Evolutionary conservation across 1,284 basidiomycete species (phyloP).

Genomic region (Ganoderma lingzhi): DNA sequence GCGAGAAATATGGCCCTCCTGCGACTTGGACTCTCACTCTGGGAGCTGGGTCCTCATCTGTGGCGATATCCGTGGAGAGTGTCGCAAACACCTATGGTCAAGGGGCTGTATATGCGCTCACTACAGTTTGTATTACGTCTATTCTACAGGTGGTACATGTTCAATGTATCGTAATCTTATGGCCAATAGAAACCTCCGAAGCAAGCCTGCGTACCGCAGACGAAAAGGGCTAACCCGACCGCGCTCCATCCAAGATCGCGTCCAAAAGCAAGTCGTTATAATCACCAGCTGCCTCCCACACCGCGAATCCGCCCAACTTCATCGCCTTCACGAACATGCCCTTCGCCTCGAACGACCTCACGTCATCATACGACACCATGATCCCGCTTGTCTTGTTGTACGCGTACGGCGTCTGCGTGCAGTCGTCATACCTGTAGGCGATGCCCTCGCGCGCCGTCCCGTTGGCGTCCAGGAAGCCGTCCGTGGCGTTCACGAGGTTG

Average conservation of each 20-base stretch:
- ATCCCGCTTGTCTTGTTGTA: constrained; percentile 58
- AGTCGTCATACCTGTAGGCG: constrained; percentile 57
- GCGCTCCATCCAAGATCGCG: constrained; percentile 6
- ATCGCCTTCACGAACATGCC: constrained; percentile 50
- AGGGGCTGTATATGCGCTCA: neutral
- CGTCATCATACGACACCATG: constrained; percentile 66
- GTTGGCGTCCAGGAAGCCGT: constrained; percentile 58
- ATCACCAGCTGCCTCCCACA: constrained; percentile 64
- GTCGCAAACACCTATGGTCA: neutral
- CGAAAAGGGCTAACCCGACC: neutral
- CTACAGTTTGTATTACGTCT: neutral
- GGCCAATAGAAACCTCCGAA: neutral
- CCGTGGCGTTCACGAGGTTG: constrained; percentile 52
- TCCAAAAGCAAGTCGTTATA: constrained; percentile 37
- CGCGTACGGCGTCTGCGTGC: constrained; percentile 71
- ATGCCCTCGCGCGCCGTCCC: constrained; percentile 56
- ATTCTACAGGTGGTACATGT: neutral
- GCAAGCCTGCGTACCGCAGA: neutral
- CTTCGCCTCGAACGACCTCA: constrained; percentile 61
- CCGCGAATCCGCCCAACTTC: constrained; percentile 57
- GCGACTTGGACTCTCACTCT: neutral
- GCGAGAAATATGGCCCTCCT: neutral
- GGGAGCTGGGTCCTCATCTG: neutral
- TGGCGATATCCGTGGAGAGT: neutral
- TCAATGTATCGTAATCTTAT: neutral